Evolutionary conservation across 208 protist genomes (phyloP).

Genomic region (Polymyxa betae): DNA sequence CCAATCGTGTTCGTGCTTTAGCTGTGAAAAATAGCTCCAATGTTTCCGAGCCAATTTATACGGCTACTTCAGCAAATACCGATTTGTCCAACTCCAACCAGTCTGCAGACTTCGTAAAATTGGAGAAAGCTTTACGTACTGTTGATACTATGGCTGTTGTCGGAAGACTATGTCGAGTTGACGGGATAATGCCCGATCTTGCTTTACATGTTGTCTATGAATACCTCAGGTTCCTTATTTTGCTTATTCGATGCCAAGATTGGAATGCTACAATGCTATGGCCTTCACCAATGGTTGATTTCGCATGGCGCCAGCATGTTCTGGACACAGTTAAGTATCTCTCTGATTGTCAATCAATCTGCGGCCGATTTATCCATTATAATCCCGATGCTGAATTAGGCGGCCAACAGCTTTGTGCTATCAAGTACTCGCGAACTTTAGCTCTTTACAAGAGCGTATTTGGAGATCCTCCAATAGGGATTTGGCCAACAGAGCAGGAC

Average conservation of each 20-base stretch:
- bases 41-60: neutral
- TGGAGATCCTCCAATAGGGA: neutral
- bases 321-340: neutral
- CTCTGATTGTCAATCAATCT: neutral
- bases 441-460: neutral
- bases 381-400: neutral
- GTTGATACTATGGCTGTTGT: neutral
- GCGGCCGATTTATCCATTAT: neutral
- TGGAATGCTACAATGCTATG: neutral
- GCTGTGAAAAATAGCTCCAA: neutral
- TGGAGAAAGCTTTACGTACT: neutral
- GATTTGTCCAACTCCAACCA: neutral
- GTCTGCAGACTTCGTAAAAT: neutral
- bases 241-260: neutral
- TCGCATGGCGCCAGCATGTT: neutral
- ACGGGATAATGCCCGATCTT: neutral
- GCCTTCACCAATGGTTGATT: neutral
- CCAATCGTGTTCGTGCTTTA: neutral
- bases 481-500: neutral
- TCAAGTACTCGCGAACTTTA: neutral
- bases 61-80: neutral
- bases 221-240: neutral
- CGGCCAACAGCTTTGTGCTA: neutral
- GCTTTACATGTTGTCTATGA: neutral
- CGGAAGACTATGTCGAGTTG: neutral